phyloP scores from a whole-genome alignment of 2,329 filamentous ascomycete genomes.

The Parasarocladium wereldwijsianum region DNA sequence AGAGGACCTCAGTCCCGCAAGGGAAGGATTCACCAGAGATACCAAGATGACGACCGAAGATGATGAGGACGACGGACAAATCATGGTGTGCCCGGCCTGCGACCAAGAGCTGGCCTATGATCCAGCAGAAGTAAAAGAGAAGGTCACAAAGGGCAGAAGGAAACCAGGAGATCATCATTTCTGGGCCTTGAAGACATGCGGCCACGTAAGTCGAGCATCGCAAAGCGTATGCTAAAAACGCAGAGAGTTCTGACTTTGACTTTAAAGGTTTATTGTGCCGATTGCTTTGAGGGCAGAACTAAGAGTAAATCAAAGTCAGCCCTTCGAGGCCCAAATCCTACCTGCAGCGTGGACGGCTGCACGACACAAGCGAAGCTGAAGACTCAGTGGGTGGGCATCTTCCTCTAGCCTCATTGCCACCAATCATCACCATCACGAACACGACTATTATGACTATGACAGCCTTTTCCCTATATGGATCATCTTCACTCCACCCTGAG shows the following conservation, averaged over 20 bases:
- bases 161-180: conserved; percentile 61
- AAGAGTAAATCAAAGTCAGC: conserved; percentile 18
- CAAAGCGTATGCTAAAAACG: no score
- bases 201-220: conserved; percentile 74
- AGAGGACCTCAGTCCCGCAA: conserved; percentile 48
- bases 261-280: conserved; percentile 44
- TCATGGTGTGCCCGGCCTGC: conserved; percentile 76
- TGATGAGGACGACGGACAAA: conserved; percentile 43
- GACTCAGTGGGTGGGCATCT: conserved; percentile 47
- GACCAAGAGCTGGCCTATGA: conserved; percentile 70
- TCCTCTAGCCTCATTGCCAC: conserved; percentile 25
- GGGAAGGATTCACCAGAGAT: conserved; percentile 67
- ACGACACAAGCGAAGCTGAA: conserved; percentile 37
- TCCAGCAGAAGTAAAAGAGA: conserved; percentile 24
- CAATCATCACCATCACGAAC: no score
- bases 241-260: conserved; percentile 5
- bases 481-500: no score
- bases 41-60: conserved; percentile 26
- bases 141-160: conserved; percentile 25
- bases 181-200: conserved; percentile 82
- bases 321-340: conserved; percentile 18
- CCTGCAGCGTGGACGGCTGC: conserved; percentile 44
- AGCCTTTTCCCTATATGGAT: no score
- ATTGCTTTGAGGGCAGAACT: conserved; percentile 43
- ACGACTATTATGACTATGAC: no score